Conservation (phyloP, 345 rosid genomes). For the Euphorbia peplus region DNA sequence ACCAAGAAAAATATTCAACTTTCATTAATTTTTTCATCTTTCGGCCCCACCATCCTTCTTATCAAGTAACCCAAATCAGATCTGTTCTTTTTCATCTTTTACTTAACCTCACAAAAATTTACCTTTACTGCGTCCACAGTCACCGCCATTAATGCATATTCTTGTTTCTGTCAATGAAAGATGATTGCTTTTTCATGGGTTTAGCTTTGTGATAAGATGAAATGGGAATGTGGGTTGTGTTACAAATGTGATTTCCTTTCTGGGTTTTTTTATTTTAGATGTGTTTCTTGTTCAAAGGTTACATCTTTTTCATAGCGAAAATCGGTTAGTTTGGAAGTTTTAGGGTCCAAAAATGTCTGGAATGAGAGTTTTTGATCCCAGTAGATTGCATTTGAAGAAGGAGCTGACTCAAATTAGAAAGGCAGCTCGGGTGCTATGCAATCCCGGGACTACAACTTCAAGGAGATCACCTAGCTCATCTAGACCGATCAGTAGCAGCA, state of each 20-base stretch:
- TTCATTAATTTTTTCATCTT: no score
- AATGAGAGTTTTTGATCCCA: slow-evolving; percentile 59
- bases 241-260: slow-evolving; percentile 2
- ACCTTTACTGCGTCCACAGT: not conserved
- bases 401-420: slow-evolving; percentile 93
- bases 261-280: slow-evolving; percentile 5
- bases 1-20: not conserved
- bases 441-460: slow-evolving; percentile 86
- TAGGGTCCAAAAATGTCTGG: slow-evolving; percentile 40
- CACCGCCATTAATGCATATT: not conserved
- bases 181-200: not conserved
- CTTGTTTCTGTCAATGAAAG: not conserved
- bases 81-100: no score
- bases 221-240: no score
- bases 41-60: not conserved
- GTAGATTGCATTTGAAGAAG: no score
- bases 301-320: not conserved
- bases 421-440: slow-evolving; percentile 77
- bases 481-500: slow-evolving; percentile 52
- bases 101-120: no score
- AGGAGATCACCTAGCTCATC: slow-evolving; percentile 74
- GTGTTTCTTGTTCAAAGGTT: not conserved
- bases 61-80: not conserved
- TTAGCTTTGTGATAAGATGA: slow-evolving; percentile 5
- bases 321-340: not conserved